Conservation (phyloP, 2,329 filamentous ascomycete genomes). For the Colletotrichum brevisporum region DNA sequence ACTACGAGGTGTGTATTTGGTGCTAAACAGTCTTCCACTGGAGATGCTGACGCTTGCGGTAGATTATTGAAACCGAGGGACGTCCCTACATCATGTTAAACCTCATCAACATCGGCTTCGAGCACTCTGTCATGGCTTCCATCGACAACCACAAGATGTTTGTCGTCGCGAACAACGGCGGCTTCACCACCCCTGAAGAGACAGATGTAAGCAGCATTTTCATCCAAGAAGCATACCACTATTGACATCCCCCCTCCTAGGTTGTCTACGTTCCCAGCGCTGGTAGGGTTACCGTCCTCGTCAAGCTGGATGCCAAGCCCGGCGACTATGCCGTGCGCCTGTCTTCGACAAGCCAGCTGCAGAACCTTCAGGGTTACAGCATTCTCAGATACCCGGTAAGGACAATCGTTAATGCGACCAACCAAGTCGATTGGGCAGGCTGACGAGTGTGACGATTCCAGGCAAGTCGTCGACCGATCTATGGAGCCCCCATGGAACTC, state of each 20-base stretch:
- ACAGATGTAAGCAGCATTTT: slow-evolving; percentile 5
- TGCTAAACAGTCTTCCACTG: neutral
- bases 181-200: slow-evolving; percentile 42
- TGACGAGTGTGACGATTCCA: neutral
- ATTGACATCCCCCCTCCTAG: neutral
- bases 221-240: neutral
- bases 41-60: neutral
- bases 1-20: slow-evolving; percentile 22
- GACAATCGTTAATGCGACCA: too few relatives aligned
- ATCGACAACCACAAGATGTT: slow-evolving; percentile 45
- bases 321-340: slow-evolving; percentile 44
- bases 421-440: neutral
- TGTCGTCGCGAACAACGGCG: slow-evolving; percentile 44
- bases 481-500: slow-evolving; percentile 41
- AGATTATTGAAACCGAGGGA: slow-evolving; percentile 32
- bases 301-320: slow-evolving; percentile 41
- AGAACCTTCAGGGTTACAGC: slow-evolving; percentile 44
- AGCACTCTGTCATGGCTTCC: slow-evolving; percentile 35
- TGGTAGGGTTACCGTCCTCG: slow-evolving; percentile 42
- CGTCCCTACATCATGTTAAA: slow-evolving; percentile 34
- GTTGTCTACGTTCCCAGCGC: slow-evolving; percentile 42
- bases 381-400: slow-evolving; percentile 40
- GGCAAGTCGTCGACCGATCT: slow-evolving; percentile 35
- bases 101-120: slow-evolving; percentile 34
- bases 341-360: slow-evolving; percentile 44